A percentile compares a stretch with the other conserved stretches of the same genome.
Evolutionary conservation across 2,329 filamentous ascomycete genomes (phyloP).

Genomic region (Trematosphaeria pertusa): DNA sequence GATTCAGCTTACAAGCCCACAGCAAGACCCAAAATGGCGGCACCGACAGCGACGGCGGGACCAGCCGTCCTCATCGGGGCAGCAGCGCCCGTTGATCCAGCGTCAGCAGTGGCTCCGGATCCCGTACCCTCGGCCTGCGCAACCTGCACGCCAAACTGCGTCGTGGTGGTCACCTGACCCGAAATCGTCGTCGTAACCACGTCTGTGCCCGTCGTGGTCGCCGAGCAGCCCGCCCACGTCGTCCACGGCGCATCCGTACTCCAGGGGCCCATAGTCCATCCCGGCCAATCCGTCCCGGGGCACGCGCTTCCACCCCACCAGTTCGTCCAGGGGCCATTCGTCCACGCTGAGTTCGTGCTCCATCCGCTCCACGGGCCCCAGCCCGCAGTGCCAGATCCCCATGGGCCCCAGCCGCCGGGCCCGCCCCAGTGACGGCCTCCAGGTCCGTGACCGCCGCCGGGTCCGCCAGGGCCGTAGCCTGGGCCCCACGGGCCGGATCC

Average conservation of each 20-base stretch:
- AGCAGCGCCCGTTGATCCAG: conserved; percentile 15
- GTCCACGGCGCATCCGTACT: conserved; percentile 45
- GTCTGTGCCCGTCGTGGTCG: conserved; percentile 39
- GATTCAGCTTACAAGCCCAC: conserved; percentile 30
- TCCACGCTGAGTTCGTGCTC: conserved; percentile 35
- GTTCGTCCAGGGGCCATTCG: conserved; percentile 39
- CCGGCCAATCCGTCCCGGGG: conserved; percentile 44
- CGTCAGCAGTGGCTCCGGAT: conserved; percentile 4
- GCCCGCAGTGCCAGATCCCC: conserved; percentile 30
- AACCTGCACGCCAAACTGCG: conserved; percentile 42
- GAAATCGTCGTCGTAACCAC: conserved; percentile 37
- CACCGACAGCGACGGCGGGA: conserved; percentile 27
- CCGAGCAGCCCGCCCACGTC: conserved; percentile 42
- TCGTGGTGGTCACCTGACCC: conserved; percentile 29
- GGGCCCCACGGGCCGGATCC: conserved; percentile 21
- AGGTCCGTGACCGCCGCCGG: conserved; percentile 9
- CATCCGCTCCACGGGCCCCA: conserved; percentile 40
- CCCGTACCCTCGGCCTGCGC: conserved; percentile 27
- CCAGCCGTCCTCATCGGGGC: conserved; percentile 24
- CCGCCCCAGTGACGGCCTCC: conserved; percentile 22
- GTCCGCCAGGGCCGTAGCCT: conserved; percentile 22
- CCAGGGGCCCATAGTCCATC: conserved; percentile 47
- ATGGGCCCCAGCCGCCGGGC: conserved; percentile 32
- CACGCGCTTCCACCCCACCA: conserved; percentile 45
- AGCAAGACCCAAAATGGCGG: conserved; percentile 29